Base-by-base conservation (phyloP, 164 flowering plant genomes). In the Annona cherimola region DNA sequence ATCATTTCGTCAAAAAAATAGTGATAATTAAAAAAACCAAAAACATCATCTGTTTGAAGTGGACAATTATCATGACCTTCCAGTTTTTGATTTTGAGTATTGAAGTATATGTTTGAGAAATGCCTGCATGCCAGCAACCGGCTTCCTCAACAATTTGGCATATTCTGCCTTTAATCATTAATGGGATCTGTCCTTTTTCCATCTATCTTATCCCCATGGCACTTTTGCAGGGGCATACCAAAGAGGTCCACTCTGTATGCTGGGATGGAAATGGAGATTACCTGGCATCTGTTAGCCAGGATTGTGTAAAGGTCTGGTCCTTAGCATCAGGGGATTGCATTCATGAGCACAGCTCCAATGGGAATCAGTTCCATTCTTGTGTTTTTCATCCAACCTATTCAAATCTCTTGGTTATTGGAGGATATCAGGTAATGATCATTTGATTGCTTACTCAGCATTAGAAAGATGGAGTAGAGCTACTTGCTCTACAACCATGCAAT, bases 241-340 rank as follows among this genome's bases (percentile, higher is more conserved):
- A 84, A 63, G 81, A 79, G 76, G 89, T 92, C 26, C 84, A 85
- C 71, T 88, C 87, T 73, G 75, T 94, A 16, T 89, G 96, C 85
- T 94, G 98, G 98, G 96, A 92, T 78, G 79, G 78, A 57, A 89
- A 73, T 77, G 98, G 98, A 69, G 96, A 92, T 45, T 83, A 69
- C 77, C 73, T 91, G 74, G 97, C 97, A 45, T 84, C 95, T 71
- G 97, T 91, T 26, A 91, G 93, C 78, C 83, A 85, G 77, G 96
- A 90, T 55, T 76, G 78, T 54, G 93, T 91, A 63, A 91, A 86
- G 73, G 84, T 93, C 65, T 93, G 98, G 98, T 87, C 95, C 7
- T 42, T 88, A 55, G 61, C 75, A 60, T 79, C 96, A 16, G 92
- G 73, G 8, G 77, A 90, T 26, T 89, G 94, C 86, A 84, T 87